Evolutionary conservation across 2,329 filamentous ascomycete species (phyloP), one percentile per base, ranked within the genome.

Genomic region (Magnaporthales sp.): DNA sequence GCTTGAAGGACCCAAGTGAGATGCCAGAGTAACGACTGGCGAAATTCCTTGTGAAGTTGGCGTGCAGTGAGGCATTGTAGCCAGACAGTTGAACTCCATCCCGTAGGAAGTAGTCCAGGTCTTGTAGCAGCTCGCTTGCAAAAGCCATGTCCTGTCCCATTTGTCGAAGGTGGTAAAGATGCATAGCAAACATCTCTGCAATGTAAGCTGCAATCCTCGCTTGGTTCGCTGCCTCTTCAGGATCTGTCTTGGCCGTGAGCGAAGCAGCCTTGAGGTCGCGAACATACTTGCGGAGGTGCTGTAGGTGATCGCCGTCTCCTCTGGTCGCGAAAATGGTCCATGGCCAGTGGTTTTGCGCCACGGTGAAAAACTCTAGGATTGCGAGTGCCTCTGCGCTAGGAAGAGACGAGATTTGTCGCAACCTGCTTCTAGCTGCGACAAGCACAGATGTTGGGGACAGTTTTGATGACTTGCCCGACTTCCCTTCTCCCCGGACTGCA

Each of bases 261-360:
- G 82, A 77, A 0, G 84, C 81, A 4, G 86, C 76, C 67, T 82
- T 81, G 26, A 91, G 77, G 4, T 80, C 78, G 11, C 83, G 85
- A 38, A 95, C 84, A 74, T 92, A 95, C 4, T 84, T 82, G 22
- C 91, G 85, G 22, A 97, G 83, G 66, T 87, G 86, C 58, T 86
- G 82, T 67, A 97, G 84, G 72, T 97, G 94, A 0, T 82, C 81
- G 0, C 85, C 83, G 72, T 96, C 91, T 68, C 89, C 89, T 68
- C 90, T 87, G 46, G 96, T 80, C 54, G 90, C 88, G 67, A 91
- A 89, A 67, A 96, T 93, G 1, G 92, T 93, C 92, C 94, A 97
- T 1, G 93, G 91, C 94, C 94, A 98, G 74, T 93, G 91, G 75
- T 97, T 95, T 74, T 97, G 93, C 4, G 94, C 91, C 2, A 91